Conservation (phyloP, 805 yeast species). For the Nakazawaea wickerhamii region DNA sequence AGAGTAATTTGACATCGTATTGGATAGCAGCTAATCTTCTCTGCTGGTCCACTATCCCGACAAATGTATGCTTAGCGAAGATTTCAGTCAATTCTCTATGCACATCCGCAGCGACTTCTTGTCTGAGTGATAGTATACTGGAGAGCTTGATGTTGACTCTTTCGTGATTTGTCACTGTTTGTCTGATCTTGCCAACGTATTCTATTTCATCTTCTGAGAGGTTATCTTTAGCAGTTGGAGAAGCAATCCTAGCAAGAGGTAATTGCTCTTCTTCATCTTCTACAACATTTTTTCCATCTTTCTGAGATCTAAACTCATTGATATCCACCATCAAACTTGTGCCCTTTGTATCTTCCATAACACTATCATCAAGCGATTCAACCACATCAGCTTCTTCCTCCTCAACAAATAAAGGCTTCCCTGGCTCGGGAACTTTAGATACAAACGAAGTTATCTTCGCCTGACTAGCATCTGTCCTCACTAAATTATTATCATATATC, state of each 20-base stretch:
- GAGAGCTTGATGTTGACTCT: slow-evolving; percentile 43
- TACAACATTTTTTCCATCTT: background rate
- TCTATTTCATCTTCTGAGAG: background rate
- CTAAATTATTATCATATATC: slow-evolving; percentile 60
- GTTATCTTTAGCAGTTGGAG: too few relatives aligned
- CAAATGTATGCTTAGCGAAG: slow-evolving; percentile 63
- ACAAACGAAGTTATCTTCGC: slow-evolving; percentile 40
- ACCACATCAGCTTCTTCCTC: background rate
- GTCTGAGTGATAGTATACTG: slow-evolving; percentile 54
- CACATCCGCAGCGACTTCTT: slow-evolving; percentile 38
- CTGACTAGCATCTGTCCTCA: slow-evolving; percentile 68
- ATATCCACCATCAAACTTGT: too few relatives aligned
- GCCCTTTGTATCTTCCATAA: background rate
- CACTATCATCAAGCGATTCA: background rate
- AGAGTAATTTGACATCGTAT: slow-evolving; percentile 66
- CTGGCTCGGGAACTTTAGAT: background rate
- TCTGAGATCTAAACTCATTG: background rate
- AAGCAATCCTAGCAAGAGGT: background rate
- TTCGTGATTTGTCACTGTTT: slow-evolving; percentile 14
- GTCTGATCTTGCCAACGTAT: background rate
- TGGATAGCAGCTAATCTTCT: slow-evolving; percentile 80
- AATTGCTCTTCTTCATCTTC: background rate
- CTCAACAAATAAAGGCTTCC: background rate
- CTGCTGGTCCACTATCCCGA: slow-evolving; percentile 75
- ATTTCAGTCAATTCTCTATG: slow-evolving; percentile 58